A percentile compares a stretch with the other conserved stretches of the same genome.
Conservation (phyloP, 2,329 filamentous ascomycete genomes). For the Neodidymelliopsis sp. region DNA sequence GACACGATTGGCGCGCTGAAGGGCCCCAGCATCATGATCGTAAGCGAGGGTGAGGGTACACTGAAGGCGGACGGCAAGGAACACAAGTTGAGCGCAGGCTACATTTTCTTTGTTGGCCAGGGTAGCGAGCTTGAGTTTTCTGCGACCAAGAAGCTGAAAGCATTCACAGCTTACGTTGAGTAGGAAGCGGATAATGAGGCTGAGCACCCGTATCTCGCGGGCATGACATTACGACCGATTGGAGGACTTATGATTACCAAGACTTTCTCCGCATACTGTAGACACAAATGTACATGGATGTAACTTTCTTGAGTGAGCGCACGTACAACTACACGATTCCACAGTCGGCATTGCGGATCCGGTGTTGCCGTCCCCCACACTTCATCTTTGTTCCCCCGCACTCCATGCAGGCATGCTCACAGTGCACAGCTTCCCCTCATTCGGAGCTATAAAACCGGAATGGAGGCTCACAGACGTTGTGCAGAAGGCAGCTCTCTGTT, state of each 20-base stretch:
- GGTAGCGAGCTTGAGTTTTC: slow-evolving; percentile 59
- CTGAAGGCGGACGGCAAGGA: slow-evolving; percentile 63
- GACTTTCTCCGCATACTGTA: slow-evolving; percentile 25
- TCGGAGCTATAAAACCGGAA: slow-evolving; percentile 16
- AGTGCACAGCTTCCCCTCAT: not conserved
- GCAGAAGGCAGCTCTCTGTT: not conserved
- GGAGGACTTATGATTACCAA: slow-evolving; percentile 20
- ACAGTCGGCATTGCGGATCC: slow-evolving; percentile 33
- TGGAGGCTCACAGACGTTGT: not conserved
- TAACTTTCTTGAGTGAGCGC: slow-evolving; percentile 7
- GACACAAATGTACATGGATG: slow-evolving; percentile 15
- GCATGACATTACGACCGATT: slow-evolving; percentile 25
- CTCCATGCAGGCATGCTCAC: slow-evolving; percentile 6
- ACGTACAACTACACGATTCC: not conserved
- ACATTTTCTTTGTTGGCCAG: slow-evolving; percentile 71
- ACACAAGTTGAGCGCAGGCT: slow-evolving; percentile 66
- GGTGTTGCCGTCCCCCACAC: slow-evolving; percentile 33
- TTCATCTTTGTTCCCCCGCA: slow-evolving; percentile 40
- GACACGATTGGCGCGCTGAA: slow-evolving; percentile 64
- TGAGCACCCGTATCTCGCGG: slow-evolving; percentile 20
- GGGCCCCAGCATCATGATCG: slow-evolving; percentile 70
- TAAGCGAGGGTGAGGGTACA: slow-evolving; percentile 65
- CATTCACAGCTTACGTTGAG: slow-evolving; percentile 59
- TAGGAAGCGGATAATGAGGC: slow-evolving; percentile 30
- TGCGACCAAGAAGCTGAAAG: slow-evolving; percentile 53